phyloP scores from a whole-genome alignment of 257 asterid genomes.

The Schizonepeta tenuifolia region DNA sequence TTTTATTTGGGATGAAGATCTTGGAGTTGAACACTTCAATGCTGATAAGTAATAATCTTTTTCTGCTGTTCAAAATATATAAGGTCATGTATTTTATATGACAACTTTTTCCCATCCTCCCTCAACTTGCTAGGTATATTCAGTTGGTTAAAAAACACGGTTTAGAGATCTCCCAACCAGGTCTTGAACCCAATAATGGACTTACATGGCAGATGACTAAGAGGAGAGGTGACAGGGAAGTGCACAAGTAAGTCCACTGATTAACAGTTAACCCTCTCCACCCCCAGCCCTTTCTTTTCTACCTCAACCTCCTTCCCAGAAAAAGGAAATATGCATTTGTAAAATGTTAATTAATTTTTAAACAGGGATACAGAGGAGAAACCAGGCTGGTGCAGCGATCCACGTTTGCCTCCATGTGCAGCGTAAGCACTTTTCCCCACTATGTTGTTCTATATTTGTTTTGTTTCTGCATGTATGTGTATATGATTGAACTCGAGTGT shows the following conservation, averaged over 20 bases:
- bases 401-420: conserved; percentile 99
- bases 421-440: conserved; percentile 60
- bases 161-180: conserved; percentile 97
- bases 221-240: conserved; percentile 94
- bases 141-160: conserved; percentile 85
- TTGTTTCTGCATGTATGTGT: conserved; percentile 17
- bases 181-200: conserved; percentile 97
- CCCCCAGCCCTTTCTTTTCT: not conserved
- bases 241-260: conserved; percentile 77
- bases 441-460: conserved; percentile 13
- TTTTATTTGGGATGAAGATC: conserved; percentile 99
- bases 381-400: conserved; percentile 99
- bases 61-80: not conserved
- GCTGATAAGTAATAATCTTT: conserved; percentile 65
- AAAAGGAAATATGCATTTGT: not conserved
- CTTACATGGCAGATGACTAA: conserved; percentile 99
- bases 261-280: not conserved
- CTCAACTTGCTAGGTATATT: conserved; percentile 63
- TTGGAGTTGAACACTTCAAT: conserved; percentile 95
- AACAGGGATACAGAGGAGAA: conserved; percentile 94
- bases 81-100: conserved; percentile 4
- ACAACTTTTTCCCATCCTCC: conserved; percentile 20
- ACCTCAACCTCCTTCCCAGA: not conserved
- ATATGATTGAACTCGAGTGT: not conserved
- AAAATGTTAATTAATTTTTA: conserved; percentile 27